Conservation (phyloP, 2,329 filamentous ascomycete species). For the Colletotrichum salicis region DNA sequence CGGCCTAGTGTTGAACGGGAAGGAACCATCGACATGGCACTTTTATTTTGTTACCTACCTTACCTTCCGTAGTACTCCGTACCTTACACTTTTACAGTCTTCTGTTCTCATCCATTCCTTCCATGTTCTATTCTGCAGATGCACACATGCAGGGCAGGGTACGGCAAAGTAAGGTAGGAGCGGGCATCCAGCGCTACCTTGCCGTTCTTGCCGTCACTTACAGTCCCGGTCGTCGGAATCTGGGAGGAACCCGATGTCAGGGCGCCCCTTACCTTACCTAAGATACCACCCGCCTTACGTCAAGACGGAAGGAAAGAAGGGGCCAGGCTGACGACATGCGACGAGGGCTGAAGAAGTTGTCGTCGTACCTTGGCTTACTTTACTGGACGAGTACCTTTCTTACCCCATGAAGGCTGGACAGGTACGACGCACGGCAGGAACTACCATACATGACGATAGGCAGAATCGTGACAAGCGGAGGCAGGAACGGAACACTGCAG, state of each 20-base stretch:
- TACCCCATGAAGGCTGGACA: neutral
- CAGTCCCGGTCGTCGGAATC: neutral
- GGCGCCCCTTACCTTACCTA: neutral
- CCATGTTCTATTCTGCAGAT: neutral
- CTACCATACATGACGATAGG: neutral
- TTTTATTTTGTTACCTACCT: neutral
- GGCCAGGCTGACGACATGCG: constrained; percentile 1
- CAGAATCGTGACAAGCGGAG: neutral
- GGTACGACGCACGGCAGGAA: neutral
- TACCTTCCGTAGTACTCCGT: too few relatives aligned
- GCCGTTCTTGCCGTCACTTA: neutral
- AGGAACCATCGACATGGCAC: constrained; percentile 2
- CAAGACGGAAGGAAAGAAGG: neutral
- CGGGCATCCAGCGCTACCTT: neutral
- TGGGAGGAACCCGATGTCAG: neutral
- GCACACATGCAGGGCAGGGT: neutral
- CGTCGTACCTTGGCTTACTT: too few relatives aligned
- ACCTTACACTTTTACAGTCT: neutral
- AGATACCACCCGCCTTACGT: neutral
- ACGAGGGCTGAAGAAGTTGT: neutral
- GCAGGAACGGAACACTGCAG: neutral
- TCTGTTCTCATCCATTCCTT: neutral
- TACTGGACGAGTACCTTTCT: neutral
- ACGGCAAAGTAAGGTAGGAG: neutral
- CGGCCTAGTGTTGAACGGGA: constrained; percentile 8